phyloP scores from a whole-genome alignment of 2,329 filamentous ascomycete species.

The Talaromyces pinophilus region DNA sequence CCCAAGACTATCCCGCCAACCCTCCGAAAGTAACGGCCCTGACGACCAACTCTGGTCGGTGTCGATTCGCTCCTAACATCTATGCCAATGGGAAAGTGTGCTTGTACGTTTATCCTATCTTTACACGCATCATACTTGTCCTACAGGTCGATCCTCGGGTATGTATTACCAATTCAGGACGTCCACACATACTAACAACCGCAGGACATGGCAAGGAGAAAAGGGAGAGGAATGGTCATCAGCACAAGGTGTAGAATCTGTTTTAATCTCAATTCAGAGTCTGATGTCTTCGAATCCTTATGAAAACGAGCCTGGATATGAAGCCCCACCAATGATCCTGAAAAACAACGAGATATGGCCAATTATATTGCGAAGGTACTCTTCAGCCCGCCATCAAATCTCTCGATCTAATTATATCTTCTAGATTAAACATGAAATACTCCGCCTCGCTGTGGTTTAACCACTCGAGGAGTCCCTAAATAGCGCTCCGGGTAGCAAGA shows the following conservation, averaged over 20 bases:
- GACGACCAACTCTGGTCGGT: slow-evolving; percentile 86
- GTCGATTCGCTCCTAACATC: slow-evolving; percentile 95
- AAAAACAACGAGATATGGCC: slow-evolving; percentile 72
- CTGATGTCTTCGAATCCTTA: slow-evolving; percentile 93
- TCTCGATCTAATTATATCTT: not conserved
- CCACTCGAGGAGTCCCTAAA: slow-evolving; percentile 76
- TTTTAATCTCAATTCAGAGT: slow-evolving; percentile 93
- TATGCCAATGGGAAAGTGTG: slow-evolving; percentile 91
- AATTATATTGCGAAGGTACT: slow-evolving; percentile 76
- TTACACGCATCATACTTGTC: not conserved
- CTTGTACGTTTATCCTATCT: slow-evolving; percentile 60
- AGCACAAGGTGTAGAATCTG: slow-evolving; percentile 90
- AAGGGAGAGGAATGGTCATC: slow-evolving; percentile 94
- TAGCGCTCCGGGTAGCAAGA: not conserved
- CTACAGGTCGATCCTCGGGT: slow-evolving; percentile 80
- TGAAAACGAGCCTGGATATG: slow-evolving; percentile 93
- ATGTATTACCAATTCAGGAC: slow-evolving; percentile 34
- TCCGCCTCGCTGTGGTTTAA: slow-evolving; percentile 83
- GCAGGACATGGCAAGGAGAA: slow-evolving; percentile 88
- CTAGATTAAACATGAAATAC: slow-evolving; percentile 85
- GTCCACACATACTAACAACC: slow-evolving; percentile 25
- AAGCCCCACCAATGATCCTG: slow-evolving; percentile 65
- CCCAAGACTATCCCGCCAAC: slow-evolving; percentile 74
- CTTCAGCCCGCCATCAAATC: not conserved
- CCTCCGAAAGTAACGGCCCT: slow-evolving; percentile 64